Percentiles rank a stretch among this genome's conserved stretches.
Evolutionary conservation across 768 basidiomycete genomes (phyloP).

Genomic region (Mycena chlorophos): DNA sequence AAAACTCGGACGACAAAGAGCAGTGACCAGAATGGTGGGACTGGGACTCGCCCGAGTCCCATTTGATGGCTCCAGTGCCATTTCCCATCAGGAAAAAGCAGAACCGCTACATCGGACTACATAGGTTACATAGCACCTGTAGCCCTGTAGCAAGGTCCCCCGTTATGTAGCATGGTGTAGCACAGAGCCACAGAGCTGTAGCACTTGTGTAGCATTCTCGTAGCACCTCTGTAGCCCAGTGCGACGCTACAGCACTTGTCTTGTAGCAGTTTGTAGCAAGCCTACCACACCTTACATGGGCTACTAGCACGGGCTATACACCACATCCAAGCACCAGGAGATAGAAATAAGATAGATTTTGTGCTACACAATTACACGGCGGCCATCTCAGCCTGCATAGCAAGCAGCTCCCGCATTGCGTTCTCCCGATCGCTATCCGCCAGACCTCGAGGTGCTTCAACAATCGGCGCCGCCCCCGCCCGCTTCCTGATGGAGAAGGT

Average conservation of each 20-base stretch:
- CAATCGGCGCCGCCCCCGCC: not conserved
- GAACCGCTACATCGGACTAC: slow-evolving; percentile 23
- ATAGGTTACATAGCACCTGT: slow-evolving; percentile 5
- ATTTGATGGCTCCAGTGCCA: no score
- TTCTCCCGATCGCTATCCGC: not conserved
- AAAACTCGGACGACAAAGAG: no score
- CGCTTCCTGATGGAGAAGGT: not conserved
- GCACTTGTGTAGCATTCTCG: not conserved
- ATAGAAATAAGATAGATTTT: not conserved
- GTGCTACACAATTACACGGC: not conserved
- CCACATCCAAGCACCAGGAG: not conserved
- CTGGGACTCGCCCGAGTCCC: no score
- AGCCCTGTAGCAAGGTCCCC: slow-evolving; percentile 15
- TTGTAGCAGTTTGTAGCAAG: not conserved
- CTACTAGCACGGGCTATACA: not conserved
- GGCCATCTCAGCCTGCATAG: not conserved
- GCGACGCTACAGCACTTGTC: no score
- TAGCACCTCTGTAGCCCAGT: no score
- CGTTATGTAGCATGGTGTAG: slow-evolving; percentile 19
- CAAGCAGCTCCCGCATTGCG: slow-evolving; percentile 3
- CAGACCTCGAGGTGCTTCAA: not conserved
- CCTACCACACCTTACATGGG: not conserved
- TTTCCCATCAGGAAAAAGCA: slow-evolving; percentile 5
- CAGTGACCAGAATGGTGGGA: no score
- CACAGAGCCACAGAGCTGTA: slow-evolving; percentile 11